Conservation (phyloP, 306 rosid species). For the Prosopis cineraria region DNA sequence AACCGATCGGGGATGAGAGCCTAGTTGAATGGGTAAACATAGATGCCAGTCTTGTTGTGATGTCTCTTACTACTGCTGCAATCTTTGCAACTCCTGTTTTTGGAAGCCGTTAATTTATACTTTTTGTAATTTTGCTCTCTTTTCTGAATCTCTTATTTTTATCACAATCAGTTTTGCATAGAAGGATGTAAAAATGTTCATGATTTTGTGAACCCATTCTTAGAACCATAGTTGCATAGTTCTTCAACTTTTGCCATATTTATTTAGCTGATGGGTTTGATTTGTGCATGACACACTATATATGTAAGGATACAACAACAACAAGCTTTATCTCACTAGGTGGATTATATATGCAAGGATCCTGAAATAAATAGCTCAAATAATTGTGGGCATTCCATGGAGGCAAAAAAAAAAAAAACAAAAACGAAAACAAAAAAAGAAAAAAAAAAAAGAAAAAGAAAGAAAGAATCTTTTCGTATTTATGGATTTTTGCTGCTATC, state of each 20-base stretch:
- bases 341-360: not conserved
- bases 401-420: not conserved
- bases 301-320: not conserved
- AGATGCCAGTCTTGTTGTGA: conserved; percentile 16
- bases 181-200: conserved; percentile 12
- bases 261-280: not conserved
- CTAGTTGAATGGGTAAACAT: conserved; percentile 91
- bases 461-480: not conserved
- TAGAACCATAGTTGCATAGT: conserved; percentile 2
- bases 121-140: not conserved
- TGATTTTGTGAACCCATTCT: not conserved
- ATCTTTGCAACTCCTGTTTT: not conserved
- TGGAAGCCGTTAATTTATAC: not conserved
- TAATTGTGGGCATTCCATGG: not conserved
- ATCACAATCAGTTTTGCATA: not conserved
- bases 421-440: too few relatives aligned
- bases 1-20: conserved; percentile 85
- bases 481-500: not conserved
- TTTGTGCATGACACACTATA: not conserved
- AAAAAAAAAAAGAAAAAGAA: too few relatives aligned
- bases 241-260: not conserved
- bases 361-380: not conserved
- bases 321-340: too few relatives aligned
- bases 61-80: conserved; percentile 7
- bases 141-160: not conserved